phyloP scores from a whole-genome alignment of 495 filamentous ascomycete species.

The Tuber melanosporum region DNA sequence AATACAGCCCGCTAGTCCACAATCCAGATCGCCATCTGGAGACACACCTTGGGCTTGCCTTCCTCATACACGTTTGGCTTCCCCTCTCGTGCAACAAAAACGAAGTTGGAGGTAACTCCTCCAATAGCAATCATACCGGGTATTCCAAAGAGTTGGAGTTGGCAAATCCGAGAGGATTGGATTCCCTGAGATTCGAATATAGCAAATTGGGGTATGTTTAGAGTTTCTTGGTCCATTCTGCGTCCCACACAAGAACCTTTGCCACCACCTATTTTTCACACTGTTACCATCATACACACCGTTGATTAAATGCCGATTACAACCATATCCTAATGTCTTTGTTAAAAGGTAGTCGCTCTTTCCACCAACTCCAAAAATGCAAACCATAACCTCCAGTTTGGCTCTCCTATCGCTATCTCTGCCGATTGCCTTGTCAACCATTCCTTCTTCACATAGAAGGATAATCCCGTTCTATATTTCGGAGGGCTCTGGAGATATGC shows the following conservation, averaged over 20 bases:
- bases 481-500: not conserved
- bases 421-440: not conserved
- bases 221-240: not conserved
- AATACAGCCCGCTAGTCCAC: not conserved
- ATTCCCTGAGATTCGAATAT: not conserved
- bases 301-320: not conserved
- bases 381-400: not conserved
- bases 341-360: not conserved
- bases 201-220: slow-evolving; percentile 1
- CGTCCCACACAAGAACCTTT: not conserved
- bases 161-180: not conserved
- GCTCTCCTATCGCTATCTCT: not conserved
- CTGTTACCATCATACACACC: not conserved
- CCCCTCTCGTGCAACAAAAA: not conserved
- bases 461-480: not conserved
- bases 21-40: not conserved
- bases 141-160: not conserved
- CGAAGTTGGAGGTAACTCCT: not conserved
- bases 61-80: not conserved
- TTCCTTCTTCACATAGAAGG: not conserved
- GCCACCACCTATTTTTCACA: not conserved
- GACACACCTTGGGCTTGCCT: not conserved
- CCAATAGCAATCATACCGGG: not conserved
- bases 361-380: not conserved
- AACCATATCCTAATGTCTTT: slow-evolving; percentile 3